A percentile compares a stretch with the other conserved stretches of the same genome.
phyloP scores from a whole-genome alignment of 257 asterid genomes.

The Capsicum rhomboideum region DNA sequence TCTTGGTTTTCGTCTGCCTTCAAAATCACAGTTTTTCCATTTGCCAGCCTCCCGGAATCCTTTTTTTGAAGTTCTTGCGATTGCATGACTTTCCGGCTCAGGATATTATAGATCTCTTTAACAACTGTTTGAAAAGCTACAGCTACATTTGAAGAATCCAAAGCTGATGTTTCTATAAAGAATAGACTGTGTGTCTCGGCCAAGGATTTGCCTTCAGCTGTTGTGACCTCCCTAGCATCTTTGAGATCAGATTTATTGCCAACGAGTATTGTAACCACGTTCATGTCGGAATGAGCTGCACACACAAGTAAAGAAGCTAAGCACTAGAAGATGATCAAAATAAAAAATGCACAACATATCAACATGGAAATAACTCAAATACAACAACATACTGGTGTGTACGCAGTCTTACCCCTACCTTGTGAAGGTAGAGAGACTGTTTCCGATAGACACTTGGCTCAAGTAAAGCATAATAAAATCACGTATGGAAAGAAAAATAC shows the following conservation, averaged over 20 bases:
- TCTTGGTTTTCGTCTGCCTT: conserved; percentile 51
- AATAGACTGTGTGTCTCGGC: conserved; percentile 82
- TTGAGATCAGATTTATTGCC: conserved; percentile 88
- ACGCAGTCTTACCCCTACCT: too few species aligned
- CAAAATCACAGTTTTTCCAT: conserved; percentile 66
- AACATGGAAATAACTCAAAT: not conserved
- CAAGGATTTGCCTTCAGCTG: conserved; percentile 76
- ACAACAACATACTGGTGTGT: too few species aligned
- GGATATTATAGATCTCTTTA: conserved; percentile 67
- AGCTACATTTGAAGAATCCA: conserved; percentile 76
- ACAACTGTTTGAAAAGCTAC: conserved; percentile 79
- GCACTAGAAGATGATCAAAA: not conserved
- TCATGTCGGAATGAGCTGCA: conserved; percentile 97
- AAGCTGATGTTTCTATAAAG: conserved; percentile 92
- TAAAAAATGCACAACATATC: not conserved
- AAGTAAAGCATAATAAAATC: too few species aligned
- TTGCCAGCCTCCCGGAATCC: conserved; percentile 41
- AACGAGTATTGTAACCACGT: conserved; percentile 82
- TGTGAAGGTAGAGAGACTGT: too few species aligned
- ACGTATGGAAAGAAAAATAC: not conserved
- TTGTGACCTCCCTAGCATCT: conserved; percentile 86
- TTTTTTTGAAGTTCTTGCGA: conserved; percentile 76
- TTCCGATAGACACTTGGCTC: too few species aligned
- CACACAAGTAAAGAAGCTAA: not conserved
- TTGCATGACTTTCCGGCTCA: conserved; percentile 90